Evolutionary conservation across 192 early-diverging fungal genomes (phyloP).

Genomic region (Umbelopsis ramanniana): DNA sequence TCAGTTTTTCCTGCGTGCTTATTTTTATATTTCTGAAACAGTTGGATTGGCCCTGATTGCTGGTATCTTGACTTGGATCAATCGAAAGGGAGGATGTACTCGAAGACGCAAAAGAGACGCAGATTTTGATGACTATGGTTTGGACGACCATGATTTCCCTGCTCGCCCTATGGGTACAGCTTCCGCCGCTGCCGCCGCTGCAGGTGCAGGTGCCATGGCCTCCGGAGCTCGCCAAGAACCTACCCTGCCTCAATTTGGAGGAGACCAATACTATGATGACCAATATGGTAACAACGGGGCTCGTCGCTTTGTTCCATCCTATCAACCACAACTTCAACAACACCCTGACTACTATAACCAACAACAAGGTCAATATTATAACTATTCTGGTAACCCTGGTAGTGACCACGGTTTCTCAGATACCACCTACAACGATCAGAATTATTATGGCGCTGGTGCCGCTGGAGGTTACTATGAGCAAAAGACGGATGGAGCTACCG

Average conservation of each 20-base stretch:
- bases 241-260: slow-evolving; percentile 9
- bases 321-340: slow-evolving; percentile 21
- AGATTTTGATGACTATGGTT: slow-evolving; percentile 43
- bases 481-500: background rate
- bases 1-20: background rate
- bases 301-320: slow-evolving; percentile 16
- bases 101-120: slow-evolving; percentile 23
- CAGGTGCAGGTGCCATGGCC: slow-evolving; percentile 1
- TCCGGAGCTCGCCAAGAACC: slow-evolving; percentile 3
- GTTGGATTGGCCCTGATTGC: slow-evolving; percentile 43
- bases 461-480: slow-evolving; percentile 11
- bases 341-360: slow-evolving; percentile 14
- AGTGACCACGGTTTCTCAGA: slow-evolving; percentile 15
- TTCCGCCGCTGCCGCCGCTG: slow-evolving; percentile 6
- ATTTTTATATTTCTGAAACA: background rate
- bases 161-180: slow-evolving; percentile 17
- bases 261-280: slow-evolving; percentile 11
- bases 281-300: slow-evolving; percentile 7
- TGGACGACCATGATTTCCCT: slow-evolving; percentile 38
- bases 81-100: slow-evolving; percentile 39
- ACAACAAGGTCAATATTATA: slow-evolving; percentile 20
- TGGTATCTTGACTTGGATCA: slow-evolving; percentile 34
- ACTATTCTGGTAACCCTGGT: slow-evolving; percentile 11
- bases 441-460: slow-evolving; percentile 3
- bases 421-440: slow-evolving; percentile 12